These are phyloP conservation scores for Kondoa malvinella DNA, from an alignment of 768 basidiomycete species.

Conservation along the genomic window DNA sequence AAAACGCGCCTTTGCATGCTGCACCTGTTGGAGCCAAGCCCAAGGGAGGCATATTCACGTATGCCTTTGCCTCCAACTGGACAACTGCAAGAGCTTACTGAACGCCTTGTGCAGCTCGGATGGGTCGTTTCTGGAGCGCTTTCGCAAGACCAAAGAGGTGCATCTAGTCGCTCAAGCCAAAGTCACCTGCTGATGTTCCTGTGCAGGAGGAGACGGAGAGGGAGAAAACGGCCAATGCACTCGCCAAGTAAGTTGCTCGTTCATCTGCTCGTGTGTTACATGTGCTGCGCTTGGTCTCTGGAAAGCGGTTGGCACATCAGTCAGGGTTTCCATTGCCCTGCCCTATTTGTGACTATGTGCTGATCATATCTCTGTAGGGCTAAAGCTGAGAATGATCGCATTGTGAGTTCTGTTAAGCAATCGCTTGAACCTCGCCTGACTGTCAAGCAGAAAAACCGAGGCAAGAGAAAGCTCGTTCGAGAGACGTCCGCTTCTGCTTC, in stretches of 20 bases:
- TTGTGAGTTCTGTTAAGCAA: not conserved
- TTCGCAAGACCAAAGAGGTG: constrained; percentile 4
- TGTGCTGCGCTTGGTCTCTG: not conserved
- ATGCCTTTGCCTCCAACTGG: not conserved
- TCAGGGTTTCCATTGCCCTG: not conserved
- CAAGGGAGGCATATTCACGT: not conserved
- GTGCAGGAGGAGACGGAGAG: constrained; percentile 2
- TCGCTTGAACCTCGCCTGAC: not conserved
- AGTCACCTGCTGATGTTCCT: not conserved
- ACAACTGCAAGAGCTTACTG: not conserved
- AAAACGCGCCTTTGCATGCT: too few species aligned
- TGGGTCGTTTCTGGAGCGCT: constrained; percentile 4
- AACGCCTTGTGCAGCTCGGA: not conserved
- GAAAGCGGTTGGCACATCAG: not conserved
- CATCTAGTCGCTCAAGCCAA: not conserved
- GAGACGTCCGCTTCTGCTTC: not conserved
- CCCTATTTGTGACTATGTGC: not conserved
- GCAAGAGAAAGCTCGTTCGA: not conserved
- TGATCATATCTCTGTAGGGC: not conserved
- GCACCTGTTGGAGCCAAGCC: too few species aligned
- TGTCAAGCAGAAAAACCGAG: constrained; percentile 3
- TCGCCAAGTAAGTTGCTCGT: not conserved
- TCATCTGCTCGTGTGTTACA: not conserved
- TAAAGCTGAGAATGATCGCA: not conserved
- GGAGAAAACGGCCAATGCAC: not conserved